Percentiles rank a stretch among this genome's conserved stretches.
These are phyloP conservation scores for Aphanocladium album DNA, from an alignment of 2,329 filamentous ascomycete genomes.

Conservation along the genomic window DNA sequence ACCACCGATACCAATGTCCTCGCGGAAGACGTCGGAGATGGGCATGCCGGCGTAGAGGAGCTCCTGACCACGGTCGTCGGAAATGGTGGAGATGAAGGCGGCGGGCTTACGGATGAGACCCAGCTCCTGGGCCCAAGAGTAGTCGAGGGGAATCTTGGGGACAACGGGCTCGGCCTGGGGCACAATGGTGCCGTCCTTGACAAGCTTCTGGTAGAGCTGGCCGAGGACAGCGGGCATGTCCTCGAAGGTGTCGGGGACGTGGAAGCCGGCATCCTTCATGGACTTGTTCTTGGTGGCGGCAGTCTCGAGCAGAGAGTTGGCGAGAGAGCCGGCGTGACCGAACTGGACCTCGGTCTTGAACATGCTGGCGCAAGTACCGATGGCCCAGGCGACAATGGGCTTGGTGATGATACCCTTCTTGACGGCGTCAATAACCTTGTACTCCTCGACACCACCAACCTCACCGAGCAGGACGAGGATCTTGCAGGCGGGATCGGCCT, in stretches of 20 bases:
- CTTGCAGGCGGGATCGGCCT: constrained; percentile 96
- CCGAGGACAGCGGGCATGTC: constrained; percentile 77
- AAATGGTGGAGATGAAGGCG: constrained; percentile 99
- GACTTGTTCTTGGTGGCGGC: constrained; percentile 93
- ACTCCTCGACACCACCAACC: constrained; percentile 98
- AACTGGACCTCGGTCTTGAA: constrained; percentile 99
- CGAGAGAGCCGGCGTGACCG: constrained; percentile 95
- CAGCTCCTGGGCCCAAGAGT: constrained; percentile 98
- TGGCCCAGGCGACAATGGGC: constrained; percentile 98
- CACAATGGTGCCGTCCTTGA: constrained; percentile 78
- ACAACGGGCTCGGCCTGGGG: constrained; percentile 85
- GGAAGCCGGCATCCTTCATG: constrained; percentile 92
- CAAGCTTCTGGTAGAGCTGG: constrained; percentile 80
- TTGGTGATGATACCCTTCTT: constrained; percentile 94
- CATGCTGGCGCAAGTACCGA: constrained; percentile 98
- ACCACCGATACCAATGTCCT: constrained; percentile 98
- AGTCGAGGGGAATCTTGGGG: constrained; percentile 99
- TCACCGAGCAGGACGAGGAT: constrained; percentile 93
- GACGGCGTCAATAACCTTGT: constrained; percentile 97
- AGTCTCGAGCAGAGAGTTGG: constrained; percentile 99
- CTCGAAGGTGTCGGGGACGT: constrained; percentile 95
- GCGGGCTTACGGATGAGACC: constrained; percentile 99
- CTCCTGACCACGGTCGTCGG: constrained; percentile 98
- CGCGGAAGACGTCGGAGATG: constrained; percentile 98
- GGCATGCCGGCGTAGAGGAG: constrained; percentile 98